These are phyloP conservation scores for Arthrobotrys sinensis DNA, from an alignment of 2,329 filamentous ascomycete genomes.

Conservation along the genomic window DNA sequence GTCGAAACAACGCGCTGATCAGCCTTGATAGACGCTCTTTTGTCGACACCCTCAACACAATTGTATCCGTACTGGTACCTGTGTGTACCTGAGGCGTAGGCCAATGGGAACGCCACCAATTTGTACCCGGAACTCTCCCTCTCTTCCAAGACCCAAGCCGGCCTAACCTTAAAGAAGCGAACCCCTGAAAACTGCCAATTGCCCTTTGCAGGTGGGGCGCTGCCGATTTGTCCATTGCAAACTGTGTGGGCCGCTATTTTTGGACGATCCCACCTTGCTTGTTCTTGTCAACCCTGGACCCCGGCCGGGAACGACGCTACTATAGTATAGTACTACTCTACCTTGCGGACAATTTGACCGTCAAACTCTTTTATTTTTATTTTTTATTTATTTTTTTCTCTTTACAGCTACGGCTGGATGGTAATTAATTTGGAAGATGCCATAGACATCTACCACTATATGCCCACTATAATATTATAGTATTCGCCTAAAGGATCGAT, in stretches of 20 bases:
- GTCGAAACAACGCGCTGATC: constrained; percentile 43
- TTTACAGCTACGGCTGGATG: neutral
- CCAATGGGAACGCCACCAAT: constrained; percentile 24
- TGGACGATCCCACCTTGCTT: constrained; percentile 46
- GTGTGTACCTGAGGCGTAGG: constrained; percentile 55
- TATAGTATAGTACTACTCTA: no score
- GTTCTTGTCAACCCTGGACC: constrained; percentile 10
- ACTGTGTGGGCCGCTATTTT: constrained; percentile 44
- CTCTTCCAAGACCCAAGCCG: neutral
- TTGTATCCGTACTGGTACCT: neutral
- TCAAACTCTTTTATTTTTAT: constrained; percentile 10
- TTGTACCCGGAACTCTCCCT: constrained; percentile 27
- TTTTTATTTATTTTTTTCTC: constrained; percentile 11
- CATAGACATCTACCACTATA: neutral
- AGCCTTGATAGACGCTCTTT: constrained; percentile 37
- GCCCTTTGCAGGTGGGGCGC: constrained; percentile 40
- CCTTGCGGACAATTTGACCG: constrained; percentile 48
- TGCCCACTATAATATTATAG: neutral
- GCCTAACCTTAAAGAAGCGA: constrained; percentile 56
- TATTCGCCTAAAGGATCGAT: neutral
- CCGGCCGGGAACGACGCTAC: constrained; percentile 44
- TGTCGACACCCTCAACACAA: constrained; percentile 13
- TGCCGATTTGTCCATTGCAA: constrained; percentile 43
- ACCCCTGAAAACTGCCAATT: constrained; percentile 47
- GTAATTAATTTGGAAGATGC: constrained; percentile 21